These are phyloP conservation scores for Ceratocystis variospora DNA, from an alignment of 2,329 filamentous ascomycete genomes.

Conservation along the genomic window DNA sequence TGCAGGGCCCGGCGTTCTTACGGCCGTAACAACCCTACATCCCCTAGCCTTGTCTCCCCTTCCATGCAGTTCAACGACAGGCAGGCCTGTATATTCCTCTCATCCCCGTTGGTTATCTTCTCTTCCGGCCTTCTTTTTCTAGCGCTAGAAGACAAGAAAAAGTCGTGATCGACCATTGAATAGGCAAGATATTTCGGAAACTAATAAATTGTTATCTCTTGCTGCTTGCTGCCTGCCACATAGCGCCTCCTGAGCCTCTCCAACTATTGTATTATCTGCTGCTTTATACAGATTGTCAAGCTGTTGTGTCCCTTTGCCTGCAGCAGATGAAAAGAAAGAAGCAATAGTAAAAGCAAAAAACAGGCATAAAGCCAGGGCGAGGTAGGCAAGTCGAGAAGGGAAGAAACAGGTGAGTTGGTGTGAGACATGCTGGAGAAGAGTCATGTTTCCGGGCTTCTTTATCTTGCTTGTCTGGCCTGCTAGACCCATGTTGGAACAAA, in stretches of 20 bases:
- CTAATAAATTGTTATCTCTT: background rate
- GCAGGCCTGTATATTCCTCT: background rate
- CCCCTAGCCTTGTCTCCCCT: no score
- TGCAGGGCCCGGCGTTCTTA: background rate
- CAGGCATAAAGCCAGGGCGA: background rate
- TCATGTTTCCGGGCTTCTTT: background rate
- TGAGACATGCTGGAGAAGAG: no score
- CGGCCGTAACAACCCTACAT: background rate
- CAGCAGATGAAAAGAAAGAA: background rate
- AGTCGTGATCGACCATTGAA: background rate
- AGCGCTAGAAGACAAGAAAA: background rate
- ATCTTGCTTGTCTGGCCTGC: background rate
- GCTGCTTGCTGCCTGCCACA: no score
- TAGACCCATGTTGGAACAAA: background rate
- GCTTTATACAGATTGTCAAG: no score
- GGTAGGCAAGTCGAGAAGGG: background rate
- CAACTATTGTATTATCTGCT: no score
- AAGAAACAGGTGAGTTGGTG: background rate
- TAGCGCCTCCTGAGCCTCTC: no score
- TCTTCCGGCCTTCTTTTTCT: background rate
- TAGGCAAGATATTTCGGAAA: background rate
- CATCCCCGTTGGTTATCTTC: background rate
- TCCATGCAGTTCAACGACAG: no score
- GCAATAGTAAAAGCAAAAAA: no score
- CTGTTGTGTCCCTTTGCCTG: no score